Evolutionary conservation across 306 rosid species (phyloP), one percentile per base, ranked within the genome.

Genomic region (Canavalia gladiata): DNA sequence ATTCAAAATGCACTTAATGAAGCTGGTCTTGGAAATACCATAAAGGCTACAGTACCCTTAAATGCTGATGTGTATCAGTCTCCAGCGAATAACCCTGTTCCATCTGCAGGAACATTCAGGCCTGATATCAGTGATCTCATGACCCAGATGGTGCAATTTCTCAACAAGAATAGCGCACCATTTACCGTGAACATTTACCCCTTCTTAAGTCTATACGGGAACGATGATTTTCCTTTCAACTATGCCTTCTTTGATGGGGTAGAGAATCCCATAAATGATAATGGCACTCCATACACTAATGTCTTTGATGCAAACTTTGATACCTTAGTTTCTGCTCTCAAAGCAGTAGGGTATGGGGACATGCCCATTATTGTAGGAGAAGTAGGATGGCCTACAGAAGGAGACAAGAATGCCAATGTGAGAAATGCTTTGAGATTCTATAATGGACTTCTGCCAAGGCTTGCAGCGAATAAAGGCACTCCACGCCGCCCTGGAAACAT

Each of bases 341-440:
- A 87, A 81, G 91, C 90, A 0, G 91, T 10, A 1, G 99, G 97
- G 46, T 88, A 29, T 8, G 94, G 92, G 0, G 81, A 95, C 83
- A 65, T 90, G 86, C 62, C 97, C 34, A 85, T 95, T 69, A 42
- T 95, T 79, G 99, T 95, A 1, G 99, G 99, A 56, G 99, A 95
- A 85, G 99, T 95, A 72, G 99, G 99, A 50, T 95, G 99, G 99
- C 99, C 99, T 0, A 95, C 99, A 1, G 97, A 93, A 5, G 99
- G 99, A 0, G 98, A 95, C 88, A 95, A 93, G 92, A 93, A 92
- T 63, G 99, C 92, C 71, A 93, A 93, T 64, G 46, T 18, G 0
- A 92, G 94, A 1, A 82, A 89, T 73, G 99, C 99, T 6, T 76
- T 85, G 25, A 89, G 99, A 59, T 95, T 95, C 85, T 95, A 93